Conservation (phyloP, 176 grass and related monocot genomes). For the Secale cereale region DNA sequence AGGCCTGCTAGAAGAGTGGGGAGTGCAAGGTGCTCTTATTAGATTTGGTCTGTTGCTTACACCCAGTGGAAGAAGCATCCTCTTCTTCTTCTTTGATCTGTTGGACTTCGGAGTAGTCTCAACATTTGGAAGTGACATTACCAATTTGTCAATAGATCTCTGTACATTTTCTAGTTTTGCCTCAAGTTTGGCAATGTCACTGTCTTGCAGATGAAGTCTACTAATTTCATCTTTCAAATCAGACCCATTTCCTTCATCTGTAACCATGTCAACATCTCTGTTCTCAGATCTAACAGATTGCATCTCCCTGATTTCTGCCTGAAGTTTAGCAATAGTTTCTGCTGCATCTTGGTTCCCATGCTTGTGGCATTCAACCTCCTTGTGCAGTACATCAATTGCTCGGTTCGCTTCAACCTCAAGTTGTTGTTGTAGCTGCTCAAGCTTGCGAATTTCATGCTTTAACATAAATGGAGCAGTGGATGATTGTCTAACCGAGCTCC, state of each 20-base stretch:
- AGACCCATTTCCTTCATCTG: constrained; percentile 44
- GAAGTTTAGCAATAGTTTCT: constrained; percentile 92
- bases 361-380: constrained; percentile 90
- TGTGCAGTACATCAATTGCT: constrained; percentile 90
- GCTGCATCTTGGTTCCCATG: constrained; percentile 93
- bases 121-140: constrained; percentile 86
- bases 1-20: constrained; percentile 53
- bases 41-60: constrained; percentile 60
- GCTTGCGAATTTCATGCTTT: constrained; percentile 93
- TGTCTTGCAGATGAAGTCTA: constrained; percentile 81
- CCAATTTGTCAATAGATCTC: constrained; percentile 82
- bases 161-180: constrained; percentile 86
- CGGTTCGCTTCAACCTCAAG: constrained; percentile 88
- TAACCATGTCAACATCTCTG: constrained; percentile 50
- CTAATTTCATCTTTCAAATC: constrained; percentile 89
- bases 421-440: constrained; percentile 85
- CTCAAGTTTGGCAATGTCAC: constrained; percentile 86
- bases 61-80: constrained; percentile 61
- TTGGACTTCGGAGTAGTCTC: constrained; percentile 55
- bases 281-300: constrained; percentile 47
- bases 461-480: constrained; percentile 78
- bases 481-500: constrained; percentile 65
- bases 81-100: constrained; percentile 74
- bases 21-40: constrained; percentile 65
- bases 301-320: constrained; percentile 87